These are phyloP conservation scores for Prinsepia uniflora DNA, from an alignment of 306 rosid species.

Conservation along the genomic window DNA sequence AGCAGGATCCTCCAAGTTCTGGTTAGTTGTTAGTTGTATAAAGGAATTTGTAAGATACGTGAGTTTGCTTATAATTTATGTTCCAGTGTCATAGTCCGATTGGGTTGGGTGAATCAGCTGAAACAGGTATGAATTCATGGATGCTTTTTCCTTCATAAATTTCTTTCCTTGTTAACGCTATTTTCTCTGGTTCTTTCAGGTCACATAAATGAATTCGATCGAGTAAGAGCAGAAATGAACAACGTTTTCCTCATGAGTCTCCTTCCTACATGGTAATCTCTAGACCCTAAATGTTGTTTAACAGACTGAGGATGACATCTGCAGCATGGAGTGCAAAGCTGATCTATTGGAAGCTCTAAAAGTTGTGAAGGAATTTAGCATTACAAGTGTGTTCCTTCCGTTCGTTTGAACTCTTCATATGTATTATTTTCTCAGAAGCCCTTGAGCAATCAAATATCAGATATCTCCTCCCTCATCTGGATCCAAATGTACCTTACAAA, in stretches of 20 bases:
- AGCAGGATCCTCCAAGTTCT: conserved; percentile 34
- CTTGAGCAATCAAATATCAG: conserved; percentile 29
- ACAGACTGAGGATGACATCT: conserved; percentile 78
- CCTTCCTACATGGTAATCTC: conserved; percentile 6
- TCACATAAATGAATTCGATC: conserved; percentile 31
- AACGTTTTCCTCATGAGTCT: conserved; percentile 59
- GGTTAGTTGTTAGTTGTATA: conserved; percentile 39
- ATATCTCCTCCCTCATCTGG: conserved; percentile 37
- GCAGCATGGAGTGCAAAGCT: conserved; percentile 85
- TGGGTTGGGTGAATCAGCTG: neutral
- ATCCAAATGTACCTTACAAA: conserved; percentile 27
- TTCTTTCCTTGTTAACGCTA: neutral
- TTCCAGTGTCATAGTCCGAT: neutral
- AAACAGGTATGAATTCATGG: neutral
- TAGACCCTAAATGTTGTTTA: conserved; percentile 19
- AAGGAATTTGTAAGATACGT: neutral
- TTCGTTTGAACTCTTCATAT: too few relatives aligned
- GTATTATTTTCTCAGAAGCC: too few relatives aligned
- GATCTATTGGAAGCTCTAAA: too few relatives aligned
- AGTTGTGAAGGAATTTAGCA: too few relatives aligned
- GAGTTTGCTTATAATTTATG: neutral
- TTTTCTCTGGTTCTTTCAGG: conserved; percentile 31
- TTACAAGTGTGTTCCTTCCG: too few relatives aligned
- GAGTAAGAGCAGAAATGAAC: conserved; percentile 59
- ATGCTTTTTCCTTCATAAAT: neutral